A percentile compares a stretch with the other conserved stretches of the same genome.
Evolutionary conservation across 306 rosid species (phyloP).

Genomic region (Quercus aquifolioides): DNA sequence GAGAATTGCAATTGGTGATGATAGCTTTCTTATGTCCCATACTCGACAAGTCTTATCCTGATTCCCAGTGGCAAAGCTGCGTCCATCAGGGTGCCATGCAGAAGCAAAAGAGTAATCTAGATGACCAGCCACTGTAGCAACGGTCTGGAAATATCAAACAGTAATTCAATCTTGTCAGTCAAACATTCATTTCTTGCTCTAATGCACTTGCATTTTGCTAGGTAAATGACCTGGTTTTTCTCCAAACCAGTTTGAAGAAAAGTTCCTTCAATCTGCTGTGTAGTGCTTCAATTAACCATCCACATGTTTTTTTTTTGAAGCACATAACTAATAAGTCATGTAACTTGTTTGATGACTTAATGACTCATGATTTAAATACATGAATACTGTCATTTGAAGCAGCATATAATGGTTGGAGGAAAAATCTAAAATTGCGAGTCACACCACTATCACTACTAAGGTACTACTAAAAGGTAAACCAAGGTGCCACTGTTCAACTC

Average conservation of each 20-base stretch:
- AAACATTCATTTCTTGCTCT: not conserved
- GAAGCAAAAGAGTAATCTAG: conserved; percentile 82
- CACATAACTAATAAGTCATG: too few relatives aligned
- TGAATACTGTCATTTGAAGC: too few relatives aligned
- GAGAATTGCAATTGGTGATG: conserved; percentile 56
- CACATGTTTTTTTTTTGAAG: too few relatives aligned
- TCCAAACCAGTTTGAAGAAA: not conserved
- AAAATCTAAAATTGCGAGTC: not conserved
- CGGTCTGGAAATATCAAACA: conserved; percentile 41
- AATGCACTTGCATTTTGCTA: not conserved
- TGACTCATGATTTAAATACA: too few relatives aligned
- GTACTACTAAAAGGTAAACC: not conserved
- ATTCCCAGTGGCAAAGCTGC: conserved; percentile 68
- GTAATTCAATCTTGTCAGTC: conserved; percentile 16
- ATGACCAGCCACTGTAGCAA: conserved; percentile 65
- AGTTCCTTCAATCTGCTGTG: too few relatives aligned
- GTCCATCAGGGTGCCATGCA: conserved; percentile 90
- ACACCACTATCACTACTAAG: too few relatives aligned
- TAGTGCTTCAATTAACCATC: too few relatives aligned
- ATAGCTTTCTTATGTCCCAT: conserved; percentile 62
- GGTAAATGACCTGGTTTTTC: not conserved
- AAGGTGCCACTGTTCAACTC: not conserved
- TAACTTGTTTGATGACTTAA: too few relatives aligned
- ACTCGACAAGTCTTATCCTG: conserved; percentile 90
- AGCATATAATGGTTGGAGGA: too few relatives aligned